Evolutionary conservation across 2,329 filamentous ascomycete genomes (phyloP).

Genomic region (Chlorencoelia australis): DNA sequence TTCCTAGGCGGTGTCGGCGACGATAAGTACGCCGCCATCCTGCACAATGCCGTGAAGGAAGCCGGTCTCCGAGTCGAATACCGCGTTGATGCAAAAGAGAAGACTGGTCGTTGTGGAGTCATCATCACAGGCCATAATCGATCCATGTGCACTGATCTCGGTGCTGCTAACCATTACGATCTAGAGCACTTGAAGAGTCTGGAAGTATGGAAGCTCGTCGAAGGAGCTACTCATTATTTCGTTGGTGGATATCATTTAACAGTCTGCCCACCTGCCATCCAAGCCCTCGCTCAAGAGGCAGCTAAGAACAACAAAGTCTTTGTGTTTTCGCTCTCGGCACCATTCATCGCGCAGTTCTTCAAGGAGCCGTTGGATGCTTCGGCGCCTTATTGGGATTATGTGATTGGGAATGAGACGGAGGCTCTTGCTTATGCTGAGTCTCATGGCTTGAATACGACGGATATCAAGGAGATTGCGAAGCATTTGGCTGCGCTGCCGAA

Average conservation of each 20-base stretch:
- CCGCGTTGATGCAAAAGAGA: constrained; percentile 72
- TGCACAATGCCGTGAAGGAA: constrained; percentile 75
- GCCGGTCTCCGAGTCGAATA: constrained; percentile 92
- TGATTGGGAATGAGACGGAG: constrained; percentile 96
- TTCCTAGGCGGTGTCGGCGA: constrained; percentile 91
- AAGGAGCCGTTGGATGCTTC: constrained; percentile 85
- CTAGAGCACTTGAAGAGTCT: constrained; percentile 84
- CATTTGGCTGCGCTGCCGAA: constrained; percentile 82
- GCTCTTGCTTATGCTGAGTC: constrained; percentile 78
- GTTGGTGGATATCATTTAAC: constrained; percentile 97
- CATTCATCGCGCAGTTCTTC: constrained; percentile 97
- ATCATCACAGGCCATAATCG: constrained; percentile 96
- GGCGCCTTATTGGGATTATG: constrained; percentile 86
- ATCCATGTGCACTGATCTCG: constrained; percentile 88
- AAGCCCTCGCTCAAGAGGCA: constrained; percentile 84
- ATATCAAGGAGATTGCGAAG: constrained; percentile 78
- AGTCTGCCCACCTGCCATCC: constrained; percentile 82
- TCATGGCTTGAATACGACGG: constrained; percentile 63
- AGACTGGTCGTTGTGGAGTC: constrained; percentile 90
- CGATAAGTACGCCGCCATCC: constrained; percentile 88
- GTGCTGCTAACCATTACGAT: constrained; percentile 94
- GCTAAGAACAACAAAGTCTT: constrained; percentile 84
- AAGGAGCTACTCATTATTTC: constrained; percentile 83
- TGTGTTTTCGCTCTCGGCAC: constrained; percentile 83
- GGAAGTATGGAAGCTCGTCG: constrained; percentile 83